phyloP scores from a whole-genome alignment of 371 early-diverging fungal species.

The Parasitella parasitica region DNA sequence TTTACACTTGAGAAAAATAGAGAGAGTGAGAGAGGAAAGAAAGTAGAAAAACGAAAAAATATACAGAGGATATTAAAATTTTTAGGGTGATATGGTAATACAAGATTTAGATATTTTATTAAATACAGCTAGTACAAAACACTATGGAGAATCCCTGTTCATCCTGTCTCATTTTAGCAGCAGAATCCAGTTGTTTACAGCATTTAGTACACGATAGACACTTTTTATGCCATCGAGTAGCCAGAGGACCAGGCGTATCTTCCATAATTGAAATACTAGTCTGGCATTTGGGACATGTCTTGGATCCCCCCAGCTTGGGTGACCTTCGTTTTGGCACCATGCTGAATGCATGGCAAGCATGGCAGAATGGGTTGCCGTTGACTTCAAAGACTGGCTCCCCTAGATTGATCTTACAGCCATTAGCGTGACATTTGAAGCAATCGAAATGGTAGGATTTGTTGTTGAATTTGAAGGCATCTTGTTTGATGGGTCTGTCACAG shows the following conservation, averaged over 20 bases:
- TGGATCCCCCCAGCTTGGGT: conserved; percentile 58
- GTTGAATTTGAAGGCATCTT: conserved; percentile 17
- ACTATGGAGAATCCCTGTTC: conserved; percentile 35
- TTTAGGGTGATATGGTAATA: not conserved
- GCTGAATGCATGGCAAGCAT: not conserved
- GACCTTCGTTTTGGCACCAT: conserved; percentile 8
- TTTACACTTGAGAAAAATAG: not conserved
- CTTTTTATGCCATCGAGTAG: conserved; percentile 63
- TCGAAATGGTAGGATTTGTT: conserved; percentile 19
- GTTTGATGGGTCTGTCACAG: conserved; percentile 7
- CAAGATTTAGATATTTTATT: not conserved
- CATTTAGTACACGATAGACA: conserved; percentile 56
- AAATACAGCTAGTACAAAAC: conserved; percentile 49
- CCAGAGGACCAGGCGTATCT: conserved; percentile 55
- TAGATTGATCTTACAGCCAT: conserved; percentile 23
- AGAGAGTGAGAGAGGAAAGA: not conserved
- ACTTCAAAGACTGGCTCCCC: conserved; percentile 19
- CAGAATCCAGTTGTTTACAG: conserved; percentile 58
- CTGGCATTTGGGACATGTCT: conserved; percentile 53
- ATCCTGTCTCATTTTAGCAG: conserved; percentile 48
- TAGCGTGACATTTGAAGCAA: conserved; percentile 25
- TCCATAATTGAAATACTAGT: conserved; percentile 56
- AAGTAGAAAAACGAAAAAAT: not conserved
- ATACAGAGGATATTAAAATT: not conserved
- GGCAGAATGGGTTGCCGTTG: conserved; percentile 10